These are phyloP conservation scores for Ensete glaucum DNA, from an alignment of 176 grass and related monocot genomes.

Conservation along the genomic window DNA sequence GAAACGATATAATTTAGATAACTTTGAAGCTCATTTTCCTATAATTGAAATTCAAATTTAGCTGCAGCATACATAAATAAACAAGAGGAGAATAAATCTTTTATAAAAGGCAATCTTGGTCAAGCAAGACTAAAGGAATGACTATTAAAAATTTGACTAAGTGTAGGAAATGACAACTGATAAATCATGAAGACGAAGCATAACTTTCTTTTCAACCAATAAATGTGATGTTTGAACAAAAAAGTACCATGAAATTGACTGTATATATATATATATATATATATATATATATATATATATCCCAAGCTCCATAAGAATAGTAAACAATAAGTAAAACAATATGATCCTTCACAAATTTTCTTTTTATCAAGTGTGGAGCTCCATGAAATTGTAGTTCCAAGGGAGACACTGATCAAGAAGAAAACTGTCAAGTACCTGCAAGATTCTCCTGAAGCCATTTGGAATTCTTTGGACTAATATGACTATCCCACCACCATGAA, in stretches of 20 bases:
- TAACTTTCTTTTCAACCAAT: no score
- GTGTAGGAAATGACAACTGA: background rate
- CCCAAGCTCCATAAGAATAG: background rate
- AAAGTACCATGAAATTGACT: no score
- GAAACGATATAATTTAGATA: no score
- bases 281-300: no score
- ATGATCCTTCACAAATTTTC: background rate
- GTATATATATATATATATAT: no score
- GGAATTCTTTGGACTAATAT: slow-evolving; percentile 88
- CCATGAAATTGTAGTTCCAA: background rate
- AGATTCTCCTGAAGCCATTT: slow-evolving; percentile 95
- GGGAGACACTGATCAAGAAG: slow-evolving; percentile 1
- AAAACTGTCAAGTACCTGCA: slow-evolving; percentile 36
- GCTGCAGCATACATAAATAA: background rate
- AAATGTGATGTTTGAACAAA: no score
- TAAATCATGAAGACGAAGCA: background rate
- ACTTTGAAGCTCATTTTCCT: no score
- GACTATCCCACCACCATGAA: slow-evolving; percentile 74
- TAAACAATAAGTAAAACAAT: background rate
- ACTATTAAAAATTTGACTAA: background rate
- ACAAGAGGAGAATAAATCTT: background rate
- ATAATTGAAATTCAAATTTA: background rate
- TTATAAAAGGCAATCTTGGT: background rate
- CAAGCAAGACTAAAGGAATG: background rate
- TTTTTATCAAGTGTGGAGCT: no score